These are phyloP conservation scores for Phlebiopsis gigantea DNA, from an alignment of 768 basidiomycete species.

Conservation along the genomic window DNA sequence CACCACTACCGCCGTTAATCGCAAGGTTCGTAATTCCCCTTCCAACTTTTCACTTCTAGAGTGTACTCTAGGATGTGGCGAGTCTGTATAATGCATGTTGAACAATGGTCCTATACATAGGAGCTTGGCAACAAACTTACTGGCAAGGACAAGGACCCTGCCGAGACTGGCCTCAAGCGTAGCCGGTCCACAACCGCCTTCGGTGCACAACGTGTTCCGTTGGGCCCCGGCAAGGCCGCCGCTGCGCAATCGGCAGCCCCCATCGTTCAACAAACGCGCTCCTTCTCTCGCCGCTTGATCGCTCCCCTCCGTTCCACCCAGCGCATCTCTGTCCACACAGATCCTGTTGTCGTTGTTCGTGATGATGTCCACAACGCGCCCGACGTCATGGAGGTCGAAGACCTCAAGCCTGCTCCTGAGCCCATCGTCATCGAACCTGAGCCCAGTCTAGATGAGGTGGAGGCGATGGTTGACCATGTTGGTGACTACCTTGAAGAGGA, in stretches of 20 bases:
- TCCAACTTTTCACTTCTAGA: background rate
- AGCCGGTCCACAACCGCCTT: slow-evolving; percentile 61
- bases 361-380: slow-evolving; percentile 32
- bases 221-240: slow-evolving; percentile 48
- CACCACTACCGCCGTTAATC: slow-evolving; percentile 70
- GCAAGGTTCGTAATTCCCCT: slow-evolving; percentile 38
- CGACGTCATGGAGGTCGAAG: slow-evolving; percentile 61
- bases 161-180: slow-evolving; percentile 49
- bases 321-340: slow-evolving; percentile 34
- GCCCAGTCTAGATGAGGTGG: slow-evolving; percentile 39
- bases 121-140: slow-evolving; percentile 47
- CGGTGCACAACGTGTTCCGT: slow-evolving; percentile 64
- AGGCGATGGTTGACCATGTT: slow-evolving; percentile 56
- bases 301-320: slow-evolving; percentile 35
- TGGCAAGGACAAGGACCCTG: slow-evolving; percentile 60
- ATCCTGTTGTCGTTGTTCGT: slow-evolving; percentile 31
- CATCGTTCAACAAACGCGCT: slow-evolving; percentile 9
- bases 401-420: slow-evolving; percentile 15
- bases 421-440: slow-evolving; percentile 2
- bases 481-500: slow-evolving; percentile 33
- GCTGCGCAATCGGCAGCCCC: slow-evolving; percentile 14
- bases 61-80: background rate
- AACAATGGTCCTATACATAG: slow-evolving; percentile 18
- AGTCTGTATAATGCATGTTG: background rate
- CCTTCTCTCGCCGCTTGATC: slow-evolving; percentile 25